Evolutionary conservation across 2,329 filamentous ascomycete genomes (phyloP).

Genomic region (Ascomycota sp.): DNA sequence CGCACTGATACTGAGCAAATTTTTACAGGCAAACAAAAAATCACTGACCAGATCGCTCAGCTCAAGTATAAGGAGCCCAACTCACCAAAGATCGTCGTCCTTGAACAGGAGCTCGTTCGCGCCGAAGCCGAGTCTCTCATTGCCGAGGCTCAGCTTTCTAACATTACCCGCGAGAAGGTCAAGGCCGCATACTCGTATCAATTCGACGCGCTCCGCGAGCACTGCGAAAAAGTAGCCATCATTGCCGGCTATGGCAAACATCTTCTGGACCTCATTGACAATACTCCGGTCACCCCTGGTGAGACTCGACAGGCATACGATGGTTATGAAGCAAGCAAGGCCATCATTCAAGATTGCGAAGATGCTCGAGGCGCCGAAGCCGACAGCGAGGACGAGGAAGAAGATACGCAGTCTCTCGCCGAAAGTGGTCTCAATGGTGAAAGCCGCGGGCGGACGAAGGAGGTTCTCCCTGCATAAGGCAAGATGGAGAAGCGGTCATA

Average conservation of each 20-base stretch:
- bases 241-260: slow-evolving; percentile 97
- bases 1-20: not conserved
- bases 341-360: slow-evolving; percentile 97
- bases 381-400: slow-evolving; percentile 43
- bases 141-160: slow-evolving; percentile 91
- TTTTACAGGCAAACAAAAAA: slow-evolving; percentile 83
- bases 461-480: slow-evolving; percentile 24
- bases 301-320: slow-evolving; percentile 94
- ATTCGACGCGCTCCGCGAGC: slow-evolving; percentile 91
- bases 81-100: slow-evolving; percentile 89
- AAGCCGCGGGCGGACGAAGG: slow-evolving; percentile 32
- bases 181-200: slow-evolving; percentile 97
- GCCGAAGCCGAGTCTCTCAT: slow-evolving; percentile 98
- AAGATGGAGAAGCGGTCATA: too few species aligned
- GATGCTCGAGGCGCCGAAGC: slow-evolving; percentile 52
- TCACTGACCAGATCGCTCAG: slow-evolving; percentile 95
- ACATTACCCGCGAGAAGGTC: slow-evolving; percentile 98
- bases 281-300: slow-evolving; percentile 88
- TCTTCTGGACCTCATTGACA: slow-evolving; percentile 87
- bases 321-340: slow-evolving; percentile 95
- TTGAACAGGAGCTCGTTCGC: slow-evolving; percentile 95
- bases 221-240: slow-evolving; percentile 95
- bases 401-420: slow-evolving; percentile 26
- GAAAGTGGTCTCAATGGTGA: slow-evolving; percentile 35
- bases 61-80: slow-evolving; percentile 99